A percentile compares a stretch with the other conserved stretches of the same genome.
phyloP scores from a whole-genome alignment of 2,329 filamentous ascomycete species.

The Coniochaeta sp. region DNA sequence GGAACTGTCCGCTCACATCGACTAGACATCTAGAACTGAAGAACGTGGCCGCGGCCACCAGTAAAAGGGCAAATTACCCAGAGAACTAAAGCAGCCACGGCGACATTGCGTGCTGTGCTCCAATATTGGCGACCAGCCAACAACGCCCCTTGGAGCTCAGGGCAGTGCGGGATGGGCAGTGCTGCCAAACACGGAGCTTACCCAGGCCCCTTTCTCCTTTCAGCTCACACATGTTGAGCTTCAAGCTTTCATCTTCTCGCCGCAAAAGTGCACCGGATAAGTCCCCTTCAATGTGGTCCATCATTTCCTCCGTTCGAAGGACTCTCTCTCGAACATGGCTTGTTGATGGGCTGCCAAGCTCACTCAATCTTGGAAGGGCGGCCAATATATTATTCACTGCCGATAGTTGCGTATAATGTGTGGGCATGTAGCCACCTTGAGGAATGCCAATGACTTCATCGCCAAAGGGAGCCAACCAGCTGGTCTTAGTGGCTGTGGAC shows the following conservation, averaged over 20 bases:
- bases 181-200: neutral
- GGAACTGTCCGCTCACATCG: neutral
- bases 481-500: neutral
- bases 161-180: neutral
- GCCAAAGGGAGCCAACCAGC: neutral
- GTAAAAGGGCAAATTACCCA: neutral
- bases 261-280: neutral
- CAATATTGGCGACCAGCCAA: neutral
- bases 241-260: neutral
- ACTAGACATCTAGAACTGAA: neutral
- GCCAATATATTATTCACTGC: neutral
- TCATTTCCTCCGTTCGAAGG: neutral
- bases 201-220: neutral
- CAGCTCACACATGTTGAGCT: neutral
- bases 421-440: neutral
- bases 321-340: neutral
- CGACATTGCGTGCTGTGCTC: neutral
- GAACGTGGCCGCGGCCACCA: neutral
- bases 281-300: neutral
- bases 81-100: neutral
- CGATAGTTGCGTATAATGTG: neutral
- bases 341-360: neutral
- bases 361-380: neutral
- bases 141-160: neutral
- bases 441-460: neutral